Evolutionary conservation across 495 filamentous ascomycete genomes (phyloP).

Genomic region (Chaetomium cochliodes): DNA sequence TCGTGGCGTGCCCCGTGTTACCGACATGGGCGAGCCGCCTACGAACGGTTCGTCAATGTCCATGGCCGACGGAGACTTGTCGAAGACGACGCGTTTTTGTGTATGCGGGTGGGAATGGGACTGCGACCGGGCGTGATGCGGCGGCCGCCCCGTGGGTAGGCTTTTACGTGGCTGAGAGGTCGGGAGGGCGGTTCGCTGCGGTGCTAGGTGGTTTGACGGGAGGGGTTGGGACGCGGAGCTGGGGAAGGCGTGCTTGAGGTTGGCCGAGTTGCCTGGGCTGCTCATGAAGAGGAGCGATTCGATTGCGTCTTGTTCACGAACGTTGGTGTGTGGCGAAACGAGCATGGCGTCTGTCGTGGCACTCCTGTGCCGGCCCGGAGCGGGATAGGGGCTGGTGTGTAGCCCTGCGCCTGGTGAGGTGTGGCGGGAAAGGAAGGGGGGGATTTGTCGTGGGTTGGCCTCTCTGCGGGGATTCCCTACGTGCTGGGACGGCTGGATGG

Average conservation of each 20-base stretch:
- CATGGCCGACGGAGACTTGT: conserved; percentile 44
- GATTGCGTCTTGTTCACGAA: conserved; percentile 80
- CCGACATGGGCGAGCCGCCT: conserved; percentile 32
- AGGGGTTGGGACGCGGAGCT: conserved; percentile 37
- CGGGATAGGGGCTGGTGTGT: conserved; percentile 41
- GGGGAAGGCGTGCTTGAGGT: conserved; percentile 51
- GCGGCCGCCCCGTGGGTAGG: conserved; percentile 45
- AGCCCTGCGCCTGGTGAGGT: conserved; percentile 36
- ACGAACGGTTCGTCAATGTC: conserved; percentile 43
- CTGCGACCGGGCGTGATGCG: conserved; percentile 36
- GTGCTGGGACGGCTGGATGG: conserved; percentile 37
- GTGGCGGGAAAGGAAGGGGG: conserved; percentile 43
- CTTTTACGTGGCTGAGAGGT: conserved; percentile 46
- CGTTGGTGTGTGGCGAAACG: conserved; percentile 50
- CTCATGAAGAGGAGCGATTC: conserved; percentile 86
- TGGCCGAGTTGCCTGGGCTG: conserved; percentile 72
- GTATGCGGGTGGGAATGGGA: conserved; percentile 32
- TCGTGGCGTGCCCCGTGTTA: conserved; percentile 42
- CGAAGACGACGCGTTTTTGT: conserved; percentile 47
- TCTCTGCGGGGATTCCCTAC: conserved; percentile 38
- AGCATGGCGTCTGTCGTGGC: conserved; percentile 63
- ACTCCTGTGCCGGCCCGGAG: conserved; percentile 42
- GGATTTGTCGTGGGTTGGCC: conserved; percentile 40
- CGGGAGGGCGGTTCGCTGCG: conserved; percentile 43
- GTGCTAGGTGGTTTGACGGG: conserved; percentile 16